A percentile compares a stretch with the other conserved stretches of the same genome.
Evolutionary conservation across 2,329 filamentous ascomycete genomes (phyloP).

Genomic region (Nakataea oryzae): DNA sequence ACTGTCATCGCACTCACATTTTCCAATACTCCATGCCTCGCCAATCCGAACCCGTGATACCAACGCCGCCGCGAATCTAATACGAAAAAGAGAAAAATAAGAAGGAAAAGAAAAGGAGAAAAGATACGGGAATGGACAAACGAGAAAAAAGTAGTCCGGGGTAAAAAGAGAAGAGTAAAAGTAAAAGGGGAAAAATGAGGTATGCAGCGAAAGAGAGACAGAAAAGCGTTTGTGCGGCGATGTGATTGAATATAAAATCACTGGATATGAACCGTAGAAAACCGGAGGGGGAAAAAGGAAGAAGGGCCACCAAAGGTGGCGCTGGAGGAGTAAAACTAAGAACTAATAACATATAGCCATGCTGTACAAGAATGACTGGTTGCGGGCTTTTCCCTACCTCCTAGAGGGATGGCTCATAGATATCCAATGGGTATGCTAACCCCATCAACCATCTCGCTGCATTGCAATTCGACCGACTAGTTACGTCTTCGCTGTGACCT

Average conservation of each 20-base stretch:
- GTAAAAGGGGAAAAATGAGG: background rate
- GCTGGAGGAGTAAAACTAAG: no score
- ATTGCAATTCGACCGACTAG: background rate
- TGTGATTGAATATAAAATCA: no score
- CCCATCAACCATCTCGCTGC: background rate
- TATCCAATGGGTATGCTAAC: background rate
- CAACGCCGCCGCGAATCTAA: no score
- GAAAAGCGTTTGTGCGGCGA: no score
- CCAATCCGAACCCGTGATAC: background rate
- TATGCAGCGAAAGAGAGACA: background rate
- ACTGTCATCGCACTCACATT: no score
- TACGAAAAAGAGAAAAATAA: background rate
- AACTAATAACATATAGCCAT: no score
- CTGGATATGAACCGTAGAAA: no score
- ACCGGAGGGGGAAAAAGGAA: no score
- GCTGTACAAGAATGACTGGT: background rate
- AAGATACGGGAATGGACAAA: background rate
- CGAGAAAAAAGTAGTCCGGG: background rate
- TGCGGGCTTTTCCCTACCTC: background rate
- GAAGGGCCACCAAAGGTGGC: no score
- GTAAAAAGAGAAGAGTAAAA: background rate
- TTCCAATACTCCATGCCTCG: background rate
- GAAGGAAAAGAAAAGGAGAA: background rate
- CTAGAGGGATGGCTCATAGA: background rate
- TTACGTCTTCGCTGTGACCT: constrained; percentile 15